Conservation (phyloP, 2,329 filamentous ascomycete genomes). For the Trichoderma arundinaceum region DNA sequence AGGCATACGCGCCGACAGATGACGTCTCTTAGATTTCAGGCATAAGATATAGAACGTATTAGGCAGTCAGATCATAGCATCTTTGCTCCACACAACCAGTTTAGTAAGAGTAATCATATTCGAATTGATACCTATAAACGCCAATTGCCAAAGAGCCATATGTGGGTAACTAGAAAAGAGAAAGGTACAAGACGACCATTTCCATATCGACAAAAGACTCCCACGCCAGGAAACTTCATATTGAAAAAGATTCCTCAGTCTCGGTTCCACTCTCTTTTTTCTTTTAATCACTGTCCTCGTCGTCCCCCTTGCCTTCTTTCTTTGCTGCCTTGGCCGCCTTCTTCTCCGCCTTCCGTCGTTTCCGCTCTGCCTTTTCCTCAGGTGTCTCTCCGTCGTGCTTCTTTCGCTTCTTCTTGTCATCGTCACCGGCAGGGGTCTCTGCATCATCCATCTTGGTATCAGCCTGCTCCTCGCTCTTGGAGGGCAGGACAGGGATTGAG, state of each 20-base stretch:
- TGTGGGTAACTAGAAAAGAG: slow-evolving; percentile 28
- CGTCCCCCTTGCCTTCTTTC: slow-evolving; percentile 59
- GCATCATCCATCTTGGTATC: slow-evolving; percentile 45
- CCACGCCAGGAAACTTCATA: slow-evolving; percentile 22
- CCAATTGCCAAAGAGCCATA: slow-evolving; percentile 34
- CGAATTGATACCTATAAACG: slow-evolving; percentile 36
- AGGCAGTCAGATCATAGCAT: background rate
- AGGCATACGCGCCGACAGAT: background rate
- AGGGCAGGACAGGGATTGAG: slow-evolving; percentile 41
- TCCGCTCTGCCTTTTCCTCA: slow-evolving; percentile 68
- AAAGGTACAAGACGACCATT: slow-evolving; percentile 36
- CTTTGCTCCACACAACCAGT: background rate
- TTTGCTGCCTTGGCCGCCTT: slow-evolving; percentile 63
- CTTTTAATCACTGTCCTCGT: slow-evolving; percentile 54
- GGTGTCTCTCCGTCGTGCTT: slow-evolving; percentile 80
- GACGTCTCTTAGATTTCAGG: background rate
- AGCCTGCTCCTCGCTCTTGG: slow-evolving; percentile 46
- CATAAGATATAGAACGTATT: background rate
- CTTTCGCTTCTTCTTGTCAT: slow-evolving; percentile 72
- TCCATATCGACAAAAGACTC: slow-evolving; percentile 34
- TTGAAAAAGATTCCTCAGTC: slow-evolving; percentile 26
- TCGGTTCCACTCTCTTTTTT: background rate
- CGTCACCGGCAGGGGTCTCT: slow-evolving; percentile 54
- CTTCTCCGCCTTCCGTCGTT: slow-evolving; percentile 65
- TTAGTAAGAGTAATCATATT: slow-evolving; percentile 26